Evolutionary conservation across 2,329 filamentous ascomycete species (phyloP).

Genomic region (Arthrobotrys sinensis): DNA sequence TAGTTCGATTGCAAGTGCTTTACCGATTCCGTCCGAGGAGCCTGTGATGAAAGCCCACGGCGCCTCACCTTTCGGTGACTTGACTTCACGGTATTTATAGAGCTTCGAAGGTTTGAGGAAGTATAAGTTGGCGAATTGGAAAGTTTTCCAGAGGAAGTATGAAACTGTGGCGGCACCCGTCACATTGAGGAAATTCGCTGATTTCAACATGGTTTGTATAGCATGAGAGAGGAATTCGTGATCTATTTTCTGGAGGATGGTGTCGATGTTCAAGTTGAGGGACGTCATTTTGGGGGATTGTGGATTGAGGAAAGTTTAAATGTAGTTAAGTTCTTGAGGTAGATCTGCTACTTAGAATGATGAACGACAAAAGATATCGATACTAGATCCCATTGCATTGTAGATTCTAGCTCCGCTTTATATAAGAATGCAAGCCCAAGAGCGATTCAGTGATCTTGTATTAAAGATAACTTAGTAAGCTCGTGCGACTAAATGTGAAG

Average conservation of each 20-base stretch:
- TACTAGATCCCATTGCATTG: too few relatives aligned
- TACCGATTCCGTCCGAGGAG: conserved; percentile 95
- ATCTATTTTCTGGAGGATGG: background rate
- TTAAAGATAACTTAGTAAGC: background rate
- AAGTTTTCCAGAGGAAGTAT: conserved; percentile 37
- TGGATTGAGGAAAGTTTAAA: background rate
- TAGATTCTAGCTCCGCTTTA: background rate
- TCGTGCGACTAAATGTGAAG: background rate
- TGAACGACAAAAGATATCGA: background rate
- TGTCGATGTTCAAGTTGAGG: background rate
- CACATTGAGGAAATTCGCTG: conserved; percentile 8
- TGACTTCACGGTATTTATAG: conserved; percentile 31
- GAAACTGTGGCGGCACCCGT: conserved; percentile 35
- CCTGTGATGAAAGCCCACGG: conserved; percentile 96
- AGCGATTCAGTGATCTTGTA: background rate
- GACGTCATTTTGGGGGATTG: background rate
- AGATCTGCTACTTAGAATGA: background rate
- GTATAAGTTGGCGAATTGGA: conserved; percentile 42
- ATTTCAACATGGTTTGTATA: conserved; percentile 1
- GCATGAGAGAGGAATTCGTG: conserved; percentile 3
- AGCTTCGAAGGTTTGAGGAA: conserved; percentile 48
- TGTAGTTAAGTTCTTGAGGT: background rate
- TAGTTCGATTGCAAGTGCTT: conserved; percentile 92
- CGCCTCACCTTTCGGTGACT: conserved; percentile 71
- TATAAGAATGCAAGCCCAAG: background rate